A percentile compares a stretch with the other conserved stretches of the same genome.
Conservation (phyloP, 202 grass and related monocot species). For the Panicum virgatum region DNA sequence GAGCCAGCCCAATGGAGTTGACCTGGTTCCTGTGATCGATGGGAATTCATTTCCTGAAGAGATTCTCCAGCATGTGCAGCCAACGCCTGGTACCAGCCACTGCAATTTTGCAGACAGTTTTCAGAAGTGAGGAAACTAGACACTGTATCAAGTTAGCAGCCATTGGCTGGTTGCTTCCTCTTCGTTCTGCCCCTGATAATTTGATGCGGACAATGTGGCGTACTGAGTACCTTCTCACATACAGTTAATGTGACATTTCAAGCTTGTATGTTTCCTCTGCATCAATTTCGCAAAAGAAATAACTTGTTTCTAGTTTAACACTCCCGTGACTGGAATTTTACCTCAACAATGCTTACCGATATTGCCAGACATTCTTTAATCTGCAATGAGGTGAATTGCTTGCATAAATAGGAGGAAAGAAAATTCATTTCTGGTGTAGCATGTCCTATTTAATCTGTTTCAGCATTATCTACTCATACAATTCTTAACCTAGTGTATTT, state of each 20-base stretch:
- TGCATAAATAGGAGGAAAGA: not conserved
- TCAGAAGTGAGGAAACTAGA: not conserved
- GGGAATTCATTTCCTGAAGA: not conserved
- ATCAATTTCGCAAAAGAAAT: not conserved
- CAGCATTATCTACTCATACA: slow-evolving; percentile 3
- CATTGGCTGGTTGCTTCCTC: not conserved
- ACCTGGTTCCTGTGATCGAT: not conserved
- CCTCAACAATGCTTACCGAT: not conserved
- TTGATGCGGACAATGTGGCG: not conserved
- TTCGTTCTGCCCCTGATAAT: not conserved
- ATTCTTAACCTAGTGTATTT: no score
- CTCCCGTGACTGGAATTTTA: not conserved
- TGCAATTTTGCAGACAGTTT: not conserved
- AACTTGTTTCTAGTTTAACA: not conserved
- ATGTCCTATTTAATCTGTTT: slow-evolving; percentile 5
- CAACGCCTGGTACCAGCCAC: not conserved
- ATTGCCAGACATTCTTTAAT: not conserved
- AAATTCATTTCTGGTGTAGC: not conserved
- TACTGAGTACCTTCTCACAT: not conserved
- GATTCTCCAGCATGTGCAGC: not conserved
- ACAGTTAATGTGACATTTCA: not conserved
- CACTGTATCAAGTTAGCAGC: not conserved
- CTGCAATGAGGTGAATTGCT: not conserved
- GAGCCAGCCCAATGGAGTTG: not conserved
- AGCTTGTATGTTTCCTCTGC: not conserved